Conservation (phyloP, 2,329 filamentous ascomycete species). For the Fusarium azukiicola region DNA sequence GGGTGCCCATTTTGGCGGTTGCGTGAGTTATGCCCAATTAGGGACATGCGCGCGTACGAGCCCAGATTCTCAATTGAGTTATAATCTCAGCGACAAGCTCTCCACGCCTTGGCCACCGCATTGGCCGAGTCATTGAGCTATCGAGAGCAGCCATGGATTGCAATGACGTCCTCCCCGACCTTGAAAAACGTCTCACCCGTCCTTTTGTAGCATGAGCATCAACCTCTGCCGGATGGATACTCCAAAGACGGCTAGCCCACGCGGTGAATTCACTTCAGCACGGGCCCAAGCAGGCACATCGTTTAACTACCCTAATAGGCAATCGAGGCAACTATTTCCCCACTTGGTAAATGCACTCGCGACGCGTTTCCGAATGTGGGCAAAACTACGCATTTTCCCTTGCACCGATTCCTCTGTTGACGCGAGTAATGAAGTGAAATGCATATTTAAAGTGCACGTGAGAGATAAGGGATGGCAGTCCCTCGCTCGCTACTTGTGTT, state of each 20-base stretch:
- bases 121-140: neutral
- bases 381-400: slow-evolving; percentile 29
- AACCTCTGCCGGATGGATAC: neutral
- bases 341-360: slow-evolving; percentile 12
- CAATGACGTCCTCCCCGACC: neutral
- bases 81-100: neutral
- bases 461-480: neutral
- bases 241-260: neutral
- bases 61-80: neutral
- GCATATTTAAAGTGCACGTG: neutral
- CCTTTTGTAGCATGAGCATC: neutral
- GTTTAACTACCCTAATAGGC: neutral
- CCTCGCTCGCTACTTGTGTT: neutral
- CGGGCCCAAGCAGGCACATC: neutral
- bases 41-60: neutral
- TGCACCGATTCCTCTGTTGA: neutral
- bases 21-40: slow-evolving; percentile 18
- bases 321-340: neutral
- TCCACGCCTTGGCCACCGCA: neutral
- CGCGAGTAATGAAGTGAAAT: neutral
- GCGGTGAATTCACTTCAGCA: neutral
- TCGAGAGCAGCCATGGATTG: neutral
- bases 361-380: slow-evolving; percentile 23
- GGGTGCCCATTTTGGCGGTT: neutral
- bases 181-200: neutral